These are phyloP conservation scores for Aspergillus cristatus DNA, from an alignment of 495 filamentous ascomycete genomes.

Conservation along the genomic window DNA sequence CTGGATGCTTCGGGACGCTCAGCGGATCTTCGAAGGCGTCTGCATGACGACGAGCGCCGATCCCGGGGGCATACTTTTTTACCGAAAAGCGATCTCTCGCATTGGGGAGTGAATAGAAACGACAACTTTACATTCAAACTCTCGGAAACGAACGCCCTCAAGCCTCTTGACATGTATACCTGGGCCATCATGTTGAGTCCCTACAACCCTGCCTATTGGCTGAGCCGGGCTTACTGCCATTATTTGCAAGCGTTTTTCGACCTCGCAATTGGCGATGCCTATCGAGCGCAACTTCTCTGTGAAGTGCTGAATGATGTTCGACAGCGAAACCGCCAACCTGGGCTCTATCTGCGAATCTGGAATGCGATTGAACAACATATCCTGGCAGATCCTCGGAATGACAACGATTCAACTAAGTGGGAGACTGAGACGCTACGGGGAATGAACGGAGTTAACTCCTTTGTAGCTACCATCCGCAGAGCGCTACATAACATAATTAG, in stretches of 20 bases:
- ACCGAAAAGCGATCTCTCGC: conserved; percentile 10
- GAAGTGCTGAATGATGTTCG: conserved; percentile 15
- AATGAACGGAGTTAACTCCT: conserved; percentile 16
- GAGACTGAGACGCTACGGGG: conserved; percentile 8
- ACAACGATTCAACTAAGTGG: not conserved
- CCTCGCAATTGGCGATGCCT: conserved; percentile 73
- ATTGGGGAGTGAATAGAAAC: conserved; percentile 16
- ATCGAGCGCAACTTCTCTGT: conserved; percentile 63
- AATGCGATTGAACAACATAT: conserved; percentile 27
- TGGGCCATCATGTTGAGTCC: conserved; percentile 36
- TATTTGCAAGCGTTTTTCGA: conserved; percentile 69
- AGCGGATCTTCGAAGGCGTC: conserved; percentile 1
- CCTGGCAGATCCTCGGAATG: conserved; percentile 5
- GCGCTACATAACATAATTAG: conserved; percentile 18
- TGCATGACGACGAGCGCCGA: conserved; percentile 1
- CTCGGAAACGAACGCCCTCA: conserved; percentile 2
- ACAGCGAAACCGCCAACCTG: conserved; percentile 12
- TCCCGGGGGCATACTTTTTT: conserved; percentile 7
- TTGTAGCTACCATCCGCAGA: conserved; percentile 16
- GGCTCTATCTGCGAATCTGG: conserved; percentile 20
- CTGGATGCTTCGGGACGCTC: not conserved
- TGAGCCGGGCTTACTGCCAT: conserved; percentile 61
- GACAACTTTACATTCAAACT: conserved; percentile 9
- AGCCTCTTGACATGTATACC: conserved; percentile 28
- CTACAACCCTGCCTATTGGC: conserved; percentile 62